Conservation (phyloP, 352 stramenopile genomes). For the Pythium aristosporum region DNA sequence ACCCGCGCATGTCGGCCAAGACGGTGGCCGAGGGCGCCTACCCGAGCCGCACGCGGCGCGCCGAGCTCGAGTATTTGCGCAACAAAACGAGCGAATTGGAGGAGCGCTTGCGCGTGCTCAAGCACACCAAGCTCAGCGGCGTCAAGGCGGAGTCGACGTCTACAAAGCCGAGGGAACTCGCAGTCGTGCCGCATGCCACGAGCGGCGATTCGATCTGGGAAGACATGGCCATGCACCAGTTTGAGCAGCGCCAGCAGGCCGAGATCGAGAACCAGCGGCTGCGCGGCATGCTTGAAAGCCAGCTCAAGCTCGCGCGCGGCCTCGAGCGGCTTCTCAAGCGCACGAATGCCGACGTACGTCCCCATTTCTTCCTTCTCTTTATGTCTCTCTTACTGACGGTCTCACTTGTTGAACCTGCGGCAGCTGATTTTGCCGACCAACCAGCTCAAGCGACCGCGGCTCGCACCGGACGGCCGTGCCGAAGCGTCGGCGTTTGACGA, state of each 20-base stretch:
- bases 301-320: conserved; percentile 52
- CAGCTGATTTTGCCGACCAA: conserved; percentile 21
- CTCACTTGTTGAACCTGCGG: not conserved
- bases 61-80: conserved; percentile 27
- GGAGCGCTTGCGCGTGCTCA: conserved; percentile 23
- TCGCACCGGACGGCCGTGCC: conserved; percentile 1
- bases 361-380: not conserved
- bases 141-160: not conserved
- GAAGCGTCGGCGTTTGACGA: conserved; percentile 21
- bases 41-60: conserved; percentile 21
- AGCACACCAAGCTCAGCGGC: conserved; percentile 11
- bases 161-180: conserved; percentile 13
- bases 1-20: conserved; percentile 22
- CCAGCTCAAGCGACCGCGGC: conserved; percentile 18
- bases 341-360: conserved; percentile 25
- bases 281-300: conserved; percentile 49
- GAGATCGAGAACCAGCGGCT: conserved; percentile 60
- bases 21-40: conserved; percentile 18
- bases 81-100: conserved; percentile 21
- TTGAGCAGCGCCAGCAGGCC: conserved; percentile 30
- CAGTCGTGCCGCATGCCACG: not conserved
- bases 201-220: conserved; percentile 22
- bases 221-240: conserved; percentile 23
- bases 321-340: conserved; percentile 26
- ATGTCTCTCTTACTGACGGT: not conserved